phyloP scores from a whole-genome alignment of 495 filamentous ascomycete genomes.

The Evernia prunastri region DNA sequence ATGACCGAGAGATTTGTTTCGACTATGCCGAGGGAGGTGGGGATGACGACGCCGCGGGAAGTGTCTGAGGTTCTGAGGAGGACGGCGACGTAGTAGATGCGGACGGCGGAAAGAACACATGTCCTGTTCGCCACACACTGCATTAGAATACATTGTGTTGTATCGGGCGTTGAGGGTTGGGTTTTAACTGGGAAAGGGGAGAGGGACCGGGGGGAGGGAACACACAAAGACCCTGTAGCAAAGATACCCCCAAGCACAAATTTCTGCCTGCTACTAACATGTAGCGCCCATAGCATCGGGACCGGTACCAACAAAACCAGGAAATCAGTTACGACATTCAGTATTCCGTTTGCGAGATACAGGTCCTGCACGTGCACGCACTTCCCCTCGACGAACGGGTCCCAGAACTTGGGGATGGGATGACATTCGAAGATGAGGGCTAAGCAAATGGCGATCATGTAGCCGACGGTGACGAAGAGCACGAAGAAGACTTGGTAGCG shows the following conservation, averaged over 20 bases:
- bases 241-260: constrained; percentile 30
- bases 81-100: constrained; percentile 27
- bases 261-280: constrained; percentile 33
- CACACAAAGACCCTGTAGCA: constrained; percentile 21
- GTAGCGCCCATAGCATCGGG: constrained; percentile 33
- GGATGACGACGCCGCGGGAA: constrained; percentile 31
- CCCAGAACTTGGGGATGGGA: too few relatives aligned
- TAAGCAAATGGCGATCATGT: constrained; percentile 29
- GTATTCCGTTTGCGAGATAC: constrained; percentile 35
- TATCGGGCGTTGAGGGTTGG: background rate
- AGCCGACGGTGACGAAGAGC: constrained; percentile 34
- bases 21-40: constrained; percentile 32
- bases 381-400: too few relatives aligned
- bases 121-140: constrained; percentile 25
- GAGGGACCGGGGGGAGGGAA: too few relatives aligned
- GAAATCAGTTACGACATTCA: constrained; percentile 37
- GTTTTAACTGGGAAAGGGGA: too few relatives aligned
- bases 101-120: constrained; percentile 35
- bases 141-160: background rate
- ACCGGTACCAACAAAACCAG: constrained; percentile 36
- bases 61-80: constrained; percentile 28
- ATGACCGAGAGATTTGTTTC: constrained; percentile 36
- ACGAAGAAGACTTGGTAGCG: constrained; percentile 31
- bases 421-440: constrained; percentile 24
- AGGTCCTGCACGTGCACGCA: too few relatives aligned